Evolutionary conservation across 768 basidiomycete genomes (phyloP).

Genomic region (Rhizopogon rudus): DNA sequence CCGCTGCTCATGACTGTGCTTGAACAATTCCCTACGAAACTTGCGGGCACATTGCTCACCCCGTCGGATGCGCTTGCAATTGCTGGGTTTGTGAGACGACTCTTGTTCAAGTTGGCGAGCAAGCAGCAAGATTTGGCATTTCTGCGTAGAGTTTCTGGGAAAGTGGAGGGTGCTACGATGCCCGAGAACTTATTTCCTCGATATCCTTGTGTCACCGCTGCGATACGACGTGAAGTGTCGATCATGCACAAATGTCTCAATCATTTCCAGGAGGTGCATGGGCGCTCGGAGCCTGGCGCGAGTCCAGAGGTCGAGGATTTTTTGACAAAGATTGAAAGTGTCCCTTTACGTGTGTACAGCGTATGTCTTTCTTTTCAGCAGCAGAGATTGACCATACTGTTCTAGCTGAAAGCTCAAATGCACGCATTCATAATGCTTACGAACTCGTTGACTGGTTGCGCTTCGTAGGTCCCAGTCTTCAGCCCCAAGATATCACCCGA

Average conservation of each 20-base stretch:
- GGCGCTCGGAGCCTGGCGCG: constrained; percentile 3
- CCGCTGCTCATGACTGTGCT: constrained; percentile 77
- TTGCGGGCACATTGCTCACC: constrained; percentile 46
- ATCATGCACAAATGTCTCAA: constrained; percentile 35
- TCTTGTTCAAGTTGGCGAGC: constrained; percentile 52
- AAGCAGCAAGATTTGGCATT: constrained; percentile 45
- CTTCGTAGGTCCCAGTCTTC: constrained; percentile 33
- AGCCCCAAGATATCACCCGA: constrained; percentile 33
- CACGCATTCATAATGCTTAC: constrained; percentile 37
- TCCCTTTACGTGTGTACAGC: constrained; percentile 41
- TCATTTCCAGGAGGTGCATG: constrained; percentile 17
- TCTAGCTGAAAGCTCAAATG: constrained; percentile 34
- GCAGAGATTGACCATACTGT: neutral
- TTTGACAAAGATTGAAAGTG: constrained; percentile 36
- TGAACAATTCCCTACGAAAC: constrained; percentile 72
- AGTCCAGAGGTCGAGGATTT: constrained; percentile 36
- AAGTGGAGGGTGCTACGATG: constrained; percentile 32
- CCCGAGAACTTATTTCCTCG: constrained; percentile 27
- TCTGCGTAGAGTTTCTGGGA: constrained; percentile 29
- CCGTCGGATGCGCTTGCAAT: constrained; percentile 63
- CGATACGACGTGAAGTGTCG: constrained; percentile 40
- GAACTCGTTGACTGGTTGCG: constrained; percentile 66
- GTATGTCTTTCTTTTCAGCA: neutral
- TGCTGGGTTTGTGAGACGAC: constrained; percentile 55
- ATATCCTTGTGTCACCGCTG: constrained; percentile 30